Conservation (phyloP, 371 early-diverging fungal species). For the Apophysomyces sp. region DNA sequence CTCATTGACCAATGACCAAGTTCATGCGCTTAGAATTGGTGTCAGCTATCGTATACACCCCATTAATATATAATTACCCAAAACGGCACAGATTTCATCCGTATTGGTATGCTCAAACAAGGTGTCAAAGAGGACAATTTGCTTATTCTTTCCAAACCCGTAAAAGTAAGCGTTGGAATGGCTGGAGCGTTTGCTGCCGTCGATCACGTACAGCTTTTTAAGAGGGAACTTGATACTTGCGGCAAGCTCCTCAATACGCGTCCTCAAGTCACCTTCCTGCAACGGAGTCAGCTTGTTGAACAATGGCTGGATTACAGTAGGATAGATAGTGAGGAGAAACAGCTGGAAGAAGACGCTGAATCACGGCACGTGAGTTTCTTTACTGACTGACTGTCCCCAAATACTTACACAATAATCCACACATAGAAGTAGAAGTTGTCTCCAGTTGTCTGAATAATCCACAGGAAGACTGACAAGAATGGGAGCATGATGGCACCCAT, state of each 20-base stretch:
- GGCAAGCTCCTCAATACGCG: constrained; percentile 85
- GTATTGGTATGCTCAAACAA: constrained; percentile 81
- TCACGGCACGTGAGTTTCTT: not conserved
- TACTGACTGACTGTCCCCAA: not conserved
- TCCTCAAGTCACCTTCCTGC: constrained; percentile 83
- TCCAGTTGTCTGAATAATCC: constrained; percentile 84
- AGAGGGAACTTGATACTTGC: constrained; percentile 89
- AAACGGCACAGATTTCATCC: constrained; percentile 92
- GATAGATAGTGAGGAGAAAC: constrained; percentile 88
- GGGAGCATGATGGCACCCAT: constrained; percentile 76
- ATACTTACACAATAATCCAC: constrained; percentile 81
- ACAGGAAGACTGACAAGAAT: constrained; percentile 78
- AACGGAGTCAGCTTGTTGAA: constrained; percentile 97
- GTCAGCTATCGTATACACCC: not conserved
- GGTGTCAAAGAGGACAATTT: constrained; percentile 97
- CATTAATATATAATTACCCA: constrained; percentile 55
- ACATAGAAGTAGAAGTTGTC: constrained; percentile 87
- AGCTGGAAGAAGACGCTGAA: constrained; percentile 85
- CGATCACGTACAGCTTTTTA: constrained; percentile 93
- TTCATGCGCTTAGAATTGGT: constrained; percentile 75
- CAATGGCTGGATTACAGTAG: constrained; percentile 95
- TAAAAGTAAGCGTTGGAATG: constrained; percentile 99
- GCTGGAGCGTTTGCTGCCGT: constrained; percentile 91
- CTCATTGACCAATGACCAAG: constrained; percentile 96
- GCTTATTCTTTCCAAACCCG: constrained; percentile 95